Base-by-base conservation (phyloP, 192 early-diverging fungal genomes). In the Mortierella claussenii region DNA sequence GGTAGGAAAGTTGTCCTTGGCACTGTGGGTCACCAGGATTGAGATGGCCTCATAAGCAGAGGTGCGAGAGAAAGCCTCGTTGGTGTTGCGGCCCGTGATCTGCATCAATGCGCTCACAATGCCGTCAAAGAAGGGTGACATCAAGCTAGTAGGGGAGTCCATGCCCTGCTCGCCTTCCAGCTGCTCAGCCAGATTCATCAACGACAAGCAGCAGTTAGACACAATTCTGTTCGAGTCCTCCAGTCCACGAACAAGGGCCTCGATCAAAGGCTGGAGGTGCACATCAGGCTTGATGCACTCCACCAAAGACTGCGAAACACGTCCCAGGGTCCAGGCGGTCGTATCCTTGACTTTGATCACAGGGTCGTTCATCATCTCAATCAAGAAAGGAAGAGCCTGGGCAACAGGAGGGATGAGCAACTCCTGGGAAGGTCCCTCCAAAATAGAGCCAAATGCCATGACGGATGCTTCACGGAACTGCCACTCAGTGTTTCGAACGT, bases 381-480 rank as follows among this genome's bases (percentile, higher is more conserved):
- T 93, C 59, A 98, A 81, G 48, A 94, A 84, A 12, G 96, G 95
- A 23, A 97, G 86, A 3, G 96, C 94, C 83, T 94, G 91, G 31
- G 89, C 79, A 15, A 94, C 92, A 31, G 95, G 85, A 18, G 89
- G 91, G 2, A 76, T 78, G 33, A 96, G 76, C 8, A 91, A 73
- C 7, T 69, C 69, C 3, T 81, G 68, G 0, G 89, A 83, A 28
- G 97, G 97, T 1, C 98, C 98, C 20, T 98, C 96, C 57, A 99
- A 83, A 65, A 99, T 98, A 1, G 97, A 97, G 18, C 97, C 98
- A 81, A 98, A 99, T 0, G 97, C 94, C 95, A 98, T 97, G 32
- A 98, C 91, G 6, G 98, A 95, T 15, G 97, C 96, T 62, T 99
- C 97, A 60, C 95, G 91, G 82, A 87, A 93, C 63, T 94, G 89